Evolutionary conservation across 768 basidiomycete genomes (phyloP).

Genomic region (Nidula microcarpa): DNA sequence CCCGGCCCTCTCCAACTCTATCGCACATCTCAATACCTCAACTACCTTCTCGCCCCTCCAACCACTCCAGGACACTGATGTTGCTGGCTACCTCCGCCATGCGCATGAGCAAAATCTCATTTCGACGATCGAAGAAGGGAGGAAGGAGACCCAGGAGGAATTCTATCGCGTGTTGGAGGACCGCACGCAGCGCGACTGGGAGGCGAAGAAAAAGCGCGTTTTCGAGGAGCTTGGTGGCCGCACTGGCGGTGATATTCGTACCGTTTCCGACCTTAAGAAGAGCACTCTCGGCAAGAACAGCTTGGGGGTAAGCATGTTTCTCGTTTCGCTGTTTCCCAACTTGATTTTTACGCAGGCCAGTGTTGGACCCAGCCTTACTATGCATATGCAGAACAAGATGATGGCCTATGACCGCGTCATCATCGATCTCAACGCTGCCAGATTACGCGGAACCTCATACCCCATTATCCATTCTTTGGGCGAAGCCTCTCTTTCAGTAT

Average conservation of each 20-base stretch:
- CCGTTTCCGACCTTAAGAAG: constrained; percentile 59
- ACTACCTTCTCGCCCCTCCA: constrained; percentile 88
- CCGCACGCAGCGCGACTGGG: constrained; percentile 79
- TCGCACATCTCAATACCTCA: constrained; percentile 78
- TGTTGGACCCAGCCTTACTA: constrained; percentile 49
- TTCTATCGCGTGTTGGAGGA: constrained; percentile 82
- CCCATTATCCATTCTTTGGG: constrained; percentile 73
- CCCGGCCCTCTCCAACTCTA: constrained; percentile 78
- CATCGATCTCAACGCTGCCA: constrained; percentile 69
- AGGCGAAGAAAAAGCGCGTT: constrained; percentile 82
- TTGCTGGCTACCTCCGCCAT: constrained; percentile 91
- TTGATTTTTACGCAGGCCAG: constrained; percentile 19
- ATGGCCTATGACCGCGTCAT: constrained; percentile 91
- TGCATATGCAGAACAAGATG: constrained; percentile 92
- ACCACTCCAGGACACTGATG: constrained; percentile 91
- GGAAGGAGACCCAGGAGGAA: constrained; percentile 79
- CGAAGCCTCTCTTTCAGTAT: constrained; percentile 60
- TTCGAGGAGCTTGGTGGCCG: constrained; percentile 87
- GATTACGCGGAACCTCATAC: constrained; percentile 69
- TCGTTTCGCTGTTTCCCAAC: background rate
- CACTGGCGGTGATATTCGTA: constrained; percentile 49
- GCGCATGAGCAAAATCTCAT: constrained; percentile 94
- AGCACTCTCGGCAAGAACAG: constrained; percentile 54
- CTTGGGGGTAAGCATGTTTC: constrained; percentile 40
- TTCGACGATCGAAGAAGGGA: constrained; percentile 87